phyloP scores from a whole-genome alignment of 2,329 filamentous ascomycete species.

The Cladosporium sp. region DNA sequence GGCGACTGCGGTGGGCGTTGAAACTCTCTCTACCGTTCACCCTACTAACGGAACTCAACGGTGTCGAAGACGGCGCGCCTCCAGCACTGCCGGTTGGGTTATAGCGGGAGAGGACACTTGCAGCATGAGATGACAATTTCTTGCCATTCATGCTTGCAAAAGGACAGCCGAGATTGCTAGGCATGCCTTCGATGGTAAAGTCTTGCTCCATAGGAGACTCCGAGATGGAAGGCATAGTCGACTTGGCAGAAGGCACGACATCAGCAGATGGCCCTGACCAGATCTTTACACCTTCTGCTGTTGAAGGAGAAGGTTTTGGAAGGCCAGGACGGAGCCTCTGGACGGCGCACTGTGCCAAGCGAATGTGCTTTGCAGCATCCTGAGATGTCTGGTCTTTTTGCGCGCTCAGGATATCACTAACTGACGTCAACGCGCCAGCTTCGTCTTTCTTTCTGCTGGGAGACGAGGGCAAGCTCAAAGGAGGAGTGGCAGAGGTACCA shows the following conservation, averaged over 20 bases:
- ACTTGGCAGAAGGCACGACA: conserved; percentile 34
- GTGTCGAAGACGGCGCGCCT: conserved; percentile 28
- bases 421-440: conserved; percentile 1
- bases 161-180: conserved; percentile 77
- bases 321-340: conserved; percentile 24
- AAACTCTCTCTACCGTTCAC: conserved; percentile 48
- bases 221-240: conserved; percentile 41
- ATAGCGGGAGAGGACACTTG: conserved; percentile 43
- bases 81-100: conserved; percentile 23
- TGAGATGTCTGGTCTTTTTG: conserved; percentile 30
- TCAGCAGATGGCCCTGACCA: conserved; percentile 40
- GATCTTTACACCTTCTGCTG: conserved; percentile 33
- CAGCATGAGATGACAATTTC: conserved; percentile 40
- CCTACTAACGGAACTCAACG: conserved; percentile 30
- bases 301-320: conserved; percentile 19
- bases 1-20: conserved; percentile 21
- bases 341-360: conserved; percentile 35
- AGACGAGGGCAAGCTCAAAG: conserved; percentile 35
- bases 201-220: conserved; percentile 70
- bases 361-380: conserved; percentile 39
- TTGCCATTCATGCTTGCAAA: conserved; percentile 60
- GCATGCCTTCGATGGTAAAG: conserved; percentile 83
- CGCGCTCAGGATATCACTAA: conserved; percentile 10
- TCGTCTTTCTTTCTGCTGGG: conserved; percentile 28
- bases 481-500: conserved; percentile 30